Conservation (phyloP, 805 yeast species). For the Maudiozyma bulderi region DNA sequence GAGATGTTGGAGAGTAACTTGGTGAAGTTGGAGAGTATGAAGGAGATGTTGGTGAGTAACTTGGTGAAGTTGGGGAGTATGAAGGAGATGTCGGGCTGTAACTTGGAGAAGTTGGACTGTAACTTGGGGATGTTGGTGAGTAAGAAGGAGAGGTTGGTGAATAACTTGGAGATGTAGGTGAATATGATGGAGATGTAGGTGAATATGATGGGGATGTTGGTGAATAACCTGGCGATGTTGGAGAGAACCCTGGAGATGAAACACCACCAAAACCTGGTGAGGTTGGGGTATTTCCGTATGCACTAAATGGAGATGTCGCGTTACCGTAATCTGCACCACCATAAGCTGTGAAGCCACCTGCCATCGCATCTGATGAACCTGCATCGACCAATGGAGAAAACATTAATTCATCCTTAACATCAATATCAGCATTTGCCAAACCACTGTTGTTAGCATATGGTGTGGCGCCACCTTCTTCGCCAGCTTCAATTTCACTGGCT, state of each 20-base stretch:
- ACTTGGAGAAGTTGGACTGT: conserved; percentile 69
- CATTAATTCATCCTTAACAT: conserved; percentile 61
- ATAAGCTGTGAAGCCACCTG: conserved; percentile 83
- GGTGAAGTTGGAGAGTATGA: conserved; percentile 73
- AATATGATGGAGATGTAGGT: conserved; percentile 71
- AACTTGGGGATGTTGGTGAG: conserved; percentile 63
- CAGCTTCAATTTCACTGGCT: conserved; percentile 32
- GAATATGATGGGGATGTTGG: conserved; percentile 78
- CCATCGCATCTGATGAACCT: conserved; percentile 61
- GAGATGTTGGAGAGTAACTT: conserved; percentile 61
- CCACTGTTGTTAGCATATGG: conserved; percentile 72
- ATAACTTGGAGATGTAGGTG: conserved; percentile 63
- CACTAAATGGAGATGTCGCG: conserved; percentile 43
- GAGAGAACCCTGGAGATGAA: conserved; percentile 60
- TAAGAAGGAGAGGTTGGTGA: conserved; percentile 75
- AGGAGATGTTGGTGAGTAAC: conserved; percentile 76
- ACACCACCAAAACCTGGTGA: conserved; percentile 50
- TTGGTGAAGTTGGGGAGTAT: conserved; percentile 71
- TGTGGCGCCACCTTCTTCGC: conserved; percentile 76
- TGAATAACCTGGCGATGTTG: conserved; percentile 67
- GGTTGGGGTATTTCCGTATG: conserved; percentile 45
- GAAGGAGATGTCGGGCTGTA: conserved; percentile 65
- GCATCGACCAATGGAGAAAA: conserved; percentile 91
- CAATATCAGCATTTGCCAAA: conserved; percentile 49
- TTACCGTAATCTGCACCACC: conserved; percentile 67